Base-by-base conservation (phyloP, 2,329 filamentous ascomycete species). In the Aspergillus tubingensis region DNA sequence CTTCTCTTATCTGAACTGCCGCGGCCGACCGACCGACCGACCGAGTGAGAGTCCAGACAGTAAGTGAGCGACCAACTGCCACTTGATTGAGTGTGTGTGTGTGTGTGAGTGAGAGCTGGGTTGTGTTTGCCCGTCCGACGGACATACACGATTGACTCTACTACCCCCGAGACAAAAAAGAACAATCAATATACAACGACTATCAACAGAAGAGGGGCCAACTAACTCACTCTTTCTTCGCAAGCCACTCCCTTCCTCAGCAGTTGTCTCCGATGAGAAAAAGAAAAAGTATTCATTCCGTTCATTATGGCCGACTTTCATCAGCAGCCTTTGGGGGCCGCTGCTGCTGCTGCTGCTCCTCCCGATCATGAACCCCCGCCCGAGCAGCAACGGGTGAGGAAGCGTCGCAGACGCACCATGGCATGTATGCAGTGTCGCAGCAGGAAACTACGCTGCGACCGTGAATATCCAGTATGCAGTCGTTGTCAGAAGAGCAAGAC, bases 361-460 rank as follows among this genome's bases (percentile, higher is more conserved):
- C 36, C 60, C 19, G 51, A 55, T 5, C 41, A 47, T 11, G 51
- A 58, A 32, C 58, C 51, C 15, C 62, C 49, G 15, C 55, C 41
- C 13, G 60, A 55, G 17, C 60, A 67, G 36, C 70, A 70, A 8
- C 69, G 72, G 47, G 72, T 72, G 57, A 75, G 75, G 30, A 77
- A 77, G 65, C 67, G 76, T 30, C 73, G 74, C 59, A 67, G 77
- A 21, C 72, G 76, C 23, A 77, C 77, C 8, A 72, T 79, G 63
- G 76, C 77, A 15, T 80, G 77, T 62, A 72, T 73, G 17, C 76
- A 76, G 38, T 80, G 77, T 62, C 75, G 77, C 57, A 74, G 70
- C 57, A 68, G 77, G 49, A 80, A 80, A 63, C 66, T 79, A 36
- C 77, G 75, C 60, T 80, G 77, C 59, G 77, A 79, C 62, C 74